Base-by-base conservation (phyloP, 345 rosid genomes). In the Bruguiera sexangula region DNA sequence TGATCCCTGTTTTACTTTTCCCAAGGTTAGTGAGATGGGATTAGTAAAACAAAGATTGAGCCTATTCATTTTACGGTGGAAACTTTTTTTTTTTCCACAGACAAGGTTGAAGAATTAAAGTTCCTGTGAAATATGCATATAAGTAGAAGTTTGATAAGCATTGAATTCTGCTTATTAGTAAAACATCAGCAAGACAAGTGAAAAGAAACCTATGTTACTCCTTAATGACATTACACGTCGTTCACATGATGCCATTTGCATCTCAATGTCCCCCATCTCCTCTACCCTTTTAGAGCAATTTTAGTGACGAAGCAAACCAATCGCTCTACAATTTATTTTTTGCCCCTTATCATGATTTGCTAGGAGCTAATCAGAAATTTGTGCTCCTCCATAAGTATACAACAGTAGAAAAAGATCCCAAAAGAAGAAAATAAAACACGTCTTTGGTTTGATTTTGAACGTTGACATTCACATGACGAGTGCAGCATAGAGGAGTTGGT, bases 401-500 rank as follows among this genome's bases (percentile, higher is more conserved):
- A 58, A 65, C 68, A n/a, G 64, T 24, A 71, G 58, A 51, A 46
- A 27, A 62, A 76, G 18, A 18, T 10, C 27, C 54, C 10, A 7
- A 66, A 59, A 53, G 37, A 57, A 37, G 7, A 56, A 27, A 6
- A 69, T 18, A 43, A 26, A 18, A 53, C 32, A 9, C 27, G 24
- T 2, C 54, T 19, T 32, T 29, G 30, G 9, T 50, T 37, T 52
- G 15, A 31, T 26, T 36, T 30, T 64, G 19, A 4, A 31, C 60
- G 69, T 62, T 31, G 65, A 43, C 18, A 62, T 65, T 89, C 83
- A 87, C 84, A 75, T 79, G 11, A 76, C 60, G 6, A 91, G 86
- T 77, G 95, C 91, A 76, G 91, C 97, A 75, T 89, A 89, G 21
- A 93, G 80, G 69, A 93, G 98, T 69, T 93, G 97, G 79, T 91